phyloP scores from a whole-genome alignment of 257 asterid genomes.

The Dorcoceras hygrometricum region DNA sequence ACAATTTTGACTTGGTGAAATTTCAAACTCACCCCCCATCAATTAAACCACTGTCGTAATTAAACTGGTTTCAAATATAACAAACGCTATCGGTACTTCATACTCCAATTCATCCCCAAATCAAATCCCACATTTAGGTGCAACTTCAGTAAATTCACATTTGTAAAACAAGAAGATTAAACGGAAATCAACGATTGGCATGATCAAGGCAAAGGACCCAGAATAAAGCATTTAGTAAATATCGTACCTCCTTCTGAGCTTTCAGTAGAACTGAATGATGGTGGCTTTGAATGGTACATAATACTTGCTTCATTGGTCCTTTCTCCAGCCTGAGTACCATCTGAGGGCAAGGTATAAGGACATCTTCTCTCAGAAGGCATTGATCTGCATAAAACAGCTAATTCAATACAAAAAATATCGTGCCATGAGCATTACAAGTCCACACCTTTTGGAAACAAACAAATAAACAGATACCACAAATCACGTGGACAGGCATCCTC shows the following conservation, averaged over 20 bases:
- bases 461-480: background rate
- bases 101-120: too few species aligned
- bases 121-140: background rate
- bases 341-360: constrained; percentile 22
- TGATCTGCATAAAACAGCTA: constrained; percentile 22
- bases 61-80: too few species aligned
- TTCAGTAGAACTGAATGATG: constrained; percentile 66
- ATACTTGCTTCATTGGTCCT: constrained; percentile 48
- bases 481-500: background rate
- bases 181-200: too few species aligned
- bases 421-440: too few species aligned
- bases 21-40: too few species aligned
- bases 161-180: too few species aligned
- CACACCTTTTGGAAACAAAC: too few species aligned
- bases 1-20: too few species aligned
- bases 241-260: constrained; percentile 68
- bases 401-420: too few species aligned
- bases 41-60: too few species aligned
- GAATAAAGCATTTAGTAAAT: background rate
- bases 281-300: constrained; percentile 51
- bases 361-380: constrained; percentile 26
- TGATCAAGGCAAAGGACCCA: too few species aligned
- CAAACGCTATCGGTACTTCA: too few species aligned
- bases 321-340: constrained; percentile 23
- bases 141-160: constrained; percentile 11